Base-by-base conservation (phyloP, 805 yeast species). In the Suhomyces sp. region DNA sequence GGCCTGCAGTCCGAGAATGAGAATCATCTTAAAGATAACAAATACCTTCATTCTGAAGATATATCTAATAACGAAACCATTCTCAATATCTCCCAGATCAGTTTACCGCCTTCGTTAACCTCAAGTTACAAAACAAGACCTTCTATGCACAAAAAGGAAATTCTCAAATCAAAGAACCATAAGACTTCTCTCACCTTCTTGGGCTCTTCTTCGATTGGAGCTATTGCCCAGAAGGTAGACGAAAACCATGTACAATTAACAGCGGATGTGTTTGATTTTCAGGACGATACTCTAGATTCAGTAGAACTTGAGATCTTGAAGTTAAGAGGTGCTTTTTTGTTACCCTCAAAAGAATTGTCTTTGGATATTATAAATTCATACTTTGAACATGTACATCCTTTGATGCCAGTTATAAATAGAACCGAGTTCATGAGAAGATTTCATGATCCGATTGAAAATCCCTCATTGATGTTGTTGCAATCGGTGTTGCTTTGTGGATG, bases 401-500 rank as follows among this genome's bases (percentile, higher is more conserved):
- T 80, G 39, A 77, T 83, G 65, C 96, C 96, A 3, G 78, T 87
- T 22, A 67, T 89, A 45, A 82, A 86, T 67, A 74, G 85, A 49
- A 71, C 81, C 0, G 76, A 77, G 62, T 89, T 89, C 65, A 74
- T 86, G 82, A 65, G 70, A 44, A 77, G 76, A 48, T 77, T 78
- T 53, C 82, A 83, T 60, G 76, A 77, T 57, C 82, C 84, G 1
- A 62, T 75, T 15, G 79, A 82, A 58, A 82, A 81, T 29, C 88
- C 88, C 6, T 82, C 89, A 29, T 66, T 87, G 29, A 73, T 89
- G 68, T 65, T 86, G n/a, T 60, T 84, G 20, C 89, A 87, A 61
- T 79, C 89, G 1, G 83, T 89, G 10, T 69, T 87, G 39, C 73
- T 86, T 46, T 85, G 87, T 20, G 93, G 92, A 1, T 77, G 87